A percentile compares a stretch with the other conserved stretches of the same genome.
phyloP scores from a whole-genome alignment of 352 stramenopile species.

The Phytophthora sp. region DNA sequence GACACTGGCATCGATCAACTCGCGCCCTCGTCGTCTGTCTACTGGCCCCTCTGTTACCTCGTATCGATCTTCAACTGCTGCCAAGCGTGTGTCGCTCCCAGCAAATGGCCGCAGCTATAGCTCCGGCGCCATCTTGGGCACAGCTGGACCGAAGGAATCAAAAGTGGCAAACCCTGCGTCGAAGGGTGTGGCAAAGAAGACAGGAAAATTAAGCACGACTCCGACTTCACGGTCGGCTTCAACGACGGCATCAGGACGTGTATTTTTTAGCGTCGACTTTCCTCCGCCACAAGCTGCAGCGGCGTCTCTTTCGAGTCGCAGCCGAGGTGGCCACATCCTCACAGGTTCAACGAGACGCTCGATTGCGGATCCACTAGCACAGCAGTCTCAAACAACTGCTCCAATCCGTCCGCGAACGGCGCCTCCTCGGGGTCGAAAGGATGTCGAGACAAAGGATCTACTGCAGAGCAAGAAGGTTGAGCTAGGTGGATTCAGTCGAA shows the following conservation, averaged over 20 bases:
- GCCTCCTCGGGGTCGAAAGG: constrained; percentile 42
- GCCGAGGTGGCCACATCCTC: constrained; percentile 22
- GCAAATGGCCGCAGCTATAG: constrained; percentile 21
- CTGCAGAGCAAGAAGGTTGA: constrained; percentile 53
- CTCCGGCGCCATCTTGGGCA: constrained; percentile 19
- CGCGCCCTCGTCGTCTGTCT: constrained; percentile 37
- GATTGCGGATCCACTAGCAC: constrained; percentile 22
- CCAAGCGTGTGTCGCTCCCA: constrained; percentile 32
- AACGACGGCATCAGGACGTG: constrained; percentile 18
- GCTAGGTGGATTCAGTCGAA: constrained; percentile 19
- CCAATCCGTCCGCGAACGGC: constrained; percentile 46
- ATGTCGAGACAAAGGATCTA: constrained; percentile 51
- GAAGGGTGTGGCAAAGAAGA: constrained; percentile 20
- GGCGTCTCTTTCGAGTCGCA: constrained; percentile 19
- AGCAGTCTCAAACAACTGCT: constrained; percentile 15
- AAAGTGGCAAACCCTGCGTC: constrained; percentile 18
- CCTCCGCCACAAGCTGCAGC: constrained; percentile 14
- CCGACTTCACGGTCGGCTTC: constrained; percentile 13
- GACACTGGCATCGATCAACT: constrained; percentile 62
- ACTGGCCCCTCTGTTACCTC: not conserved
- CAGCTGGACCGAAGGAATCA: constrained; percentile 11
- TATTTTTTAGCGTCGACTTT: constrained; percentile 42
- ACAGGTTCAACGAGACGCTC: constrained; percentile 23
- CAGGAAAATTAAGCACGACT: constrained; percentile 9
- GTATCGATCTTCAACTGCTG: constrained; percentile 28